These are phyloP conservation scores for Lagenidium giganteum DNA, from an alignment of 352 stramenopile species.

Conservation along the genomic window DNA sequence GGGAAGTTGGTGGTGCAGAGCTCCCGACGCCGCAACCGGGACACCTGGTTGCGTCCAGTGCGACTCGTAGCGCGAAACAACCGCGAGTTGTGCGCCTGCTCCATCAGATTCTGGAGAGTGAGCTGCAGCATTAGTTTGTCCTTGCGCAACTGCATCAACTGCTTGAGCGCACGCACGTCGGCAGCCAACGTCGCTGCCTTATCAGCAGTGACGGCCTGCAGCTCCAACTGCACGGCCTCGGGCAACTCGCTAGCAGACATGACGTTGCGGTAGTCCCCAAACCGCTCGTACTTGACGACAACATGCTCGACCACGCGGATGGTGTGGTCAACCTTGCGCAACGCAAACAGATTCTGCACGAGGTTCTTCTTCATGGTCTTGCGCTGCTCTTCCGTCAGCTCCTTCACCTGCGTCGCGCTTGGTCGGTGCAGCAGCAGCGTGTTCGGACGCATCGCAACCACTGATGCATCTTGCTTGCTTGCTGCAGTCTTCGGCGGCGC, in stretches of 20 bases:
- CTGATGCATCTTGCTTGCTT: conserved; percentile 8
- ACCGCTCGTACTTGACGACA: conserved; percentile 51
- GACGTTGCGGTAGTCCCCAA: conserved; percentile 32
- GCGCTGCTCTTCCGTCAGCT: conserved; percentile 28
- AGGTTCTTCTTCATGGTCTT: conserved; percentile 40
- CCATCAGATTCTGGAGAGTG: conserved; percentile 24
- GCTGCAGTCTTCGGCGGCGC: conserved; percentile 12
- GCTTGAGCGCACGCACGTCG: conserved; percentile 51
- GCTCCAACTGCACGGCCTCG: conserved; percentile 21
- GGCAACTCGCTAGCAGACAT: conserved; percentile 36
- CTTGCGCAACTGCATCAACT: conserved; percentile 49
- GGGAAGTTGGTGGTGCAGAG: conserved; percentile 12
- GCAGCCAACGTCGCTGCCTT: conserved; percentile 39
- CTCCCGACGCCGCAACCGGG: conserved; percentile 36
- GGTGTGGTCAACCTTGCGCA: conserved; percentile 32
- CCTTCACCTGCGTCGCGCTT: conserved; percentile 15
- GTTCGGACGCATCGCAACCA: not conserved
- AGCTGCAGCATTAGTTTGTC: conserved; percentile 20
- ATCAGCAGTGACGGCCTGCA: conserved; percentile 17
- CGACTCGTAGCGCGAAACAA: conserved; percentile 33
- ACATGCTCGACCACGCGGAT: conserved; percentile 48
- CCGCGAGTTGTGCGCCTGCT: conserved; percentile 23
- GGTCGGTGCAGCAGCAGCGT: conserved; percentile 38
- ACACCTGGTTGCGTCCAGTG: conserved; percentile 40
- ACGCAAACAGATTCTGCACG: conserved; percentile 28